phyloP scores from a whole-genome alignment of 148 eudicot genomes.

The Suaeda aralocaspica region DNA sequence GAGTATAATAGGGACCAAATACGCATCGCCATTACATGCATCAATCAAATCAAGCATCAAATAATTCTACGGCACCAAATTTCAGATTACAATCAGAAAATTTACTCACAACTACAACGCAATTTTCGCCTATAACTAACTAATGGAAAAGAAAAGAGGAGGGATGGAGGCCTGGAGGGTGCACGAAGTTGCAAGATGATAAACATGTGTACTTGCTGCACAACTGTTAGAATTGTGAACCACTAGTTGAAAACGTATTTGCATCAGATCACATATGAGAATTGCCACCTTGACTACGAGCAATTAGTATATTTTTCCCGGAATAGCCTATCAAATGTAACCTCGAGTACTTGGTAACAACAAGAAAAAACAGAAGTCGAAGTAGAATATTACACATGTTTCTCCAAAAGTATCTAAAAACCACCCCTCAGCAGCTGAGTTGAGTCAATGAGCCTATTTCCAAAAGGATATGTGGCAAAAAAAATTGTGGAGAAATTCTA shows the following conservation, averaged over 20 bases:
- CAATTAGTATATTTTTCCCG: conserved; percentile 4
- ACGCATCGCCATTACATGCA: too few relatives aligned
- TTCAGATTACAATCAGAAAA: too few relatives aligned
- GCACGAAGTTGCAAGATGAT: too few relatives aligned
- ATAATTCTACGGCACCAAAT: too few relatives aligned
- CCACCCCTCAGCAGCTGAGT: not conserved
- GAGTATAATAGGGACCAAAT: too few relatives aligned
- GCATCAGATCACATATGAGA: not conserved
- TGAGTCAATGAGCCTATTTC: conserved; percentile 25
- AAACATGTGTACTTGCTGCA: not conserved
- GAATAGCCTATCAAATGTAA: not conserved
- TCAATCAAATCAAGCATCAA: too few relatives aligned
- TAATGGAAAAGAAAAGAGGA: not conserved
- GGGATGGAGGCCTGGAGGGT: not conserved
- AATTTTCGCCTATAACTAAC: not conserved
- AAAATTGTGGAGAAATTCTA: conserved; percentile 17
- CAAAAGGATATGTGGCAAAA: not conserved
- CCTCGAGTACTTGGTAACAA: not conserved
- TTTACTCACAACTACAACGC: too few relatives aligned
- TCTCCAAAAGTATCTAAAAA: conserved; percentile 13
- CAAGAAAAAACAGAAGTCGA: not conserved
- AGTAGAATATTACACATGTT: conserved; percentile 16
- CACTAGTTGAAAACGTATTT: not conserved
- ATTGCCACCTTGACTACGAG: not conserved
- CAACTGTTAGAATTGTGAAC: not conserved